Base-by-base conservation (phyloP, 2,329 filamentous ascomycete species). In the Plenodomus lindquistii region DNA sequence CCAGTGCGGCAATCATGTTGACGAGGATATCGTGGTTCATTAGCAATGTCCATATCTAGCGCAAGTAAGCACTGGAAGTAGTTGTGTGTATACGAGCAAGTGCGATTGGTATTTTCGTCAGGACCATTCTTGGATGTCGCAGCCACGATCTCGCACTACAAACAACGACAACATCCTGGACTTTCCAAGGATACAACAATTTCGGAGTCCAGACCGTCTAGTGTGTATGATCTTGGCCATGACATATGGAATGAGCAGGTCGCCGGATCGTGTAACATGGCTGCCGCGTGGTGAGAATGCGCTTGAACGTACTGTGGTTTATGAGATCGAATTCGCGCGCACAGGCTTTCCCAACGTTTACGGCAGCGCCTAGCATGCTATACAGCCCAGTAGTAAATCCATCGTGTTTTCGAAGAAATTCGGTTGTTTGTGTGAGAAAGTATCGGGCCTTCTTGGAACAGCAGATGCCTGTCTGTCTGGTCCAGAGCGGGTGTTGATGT, bases 341-440 rank as follows among this genome's bases (percentile, higher is more conserved):
- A n/a, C 52, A 37, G 44, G 46, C 47, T 48, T 44, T 54, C 37
- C 39, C 44, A 40, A 31, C 50, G 49, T 37, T 42, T 31, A 29
- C 37, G 49, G 54, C 39, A 55, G 44, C 52, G 58, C 56, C 46
- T 55, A 54, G 40, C 50, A 55, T 40, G 39, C 42, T 34, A 37
- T 43, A 35, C 43, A 40, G 40, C 49, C 48, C 34, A 52, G 44
- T 46, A 56, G 54, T 47, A 52, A 56, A 52, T 61, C 60, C 58
- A 63, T 63, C 36, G 43, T 54, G 40, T 37, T 24, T 37, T 11
- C 27, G 27, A 7, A 31, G 27, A 13, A 31, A 31, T 31, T 35
- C 19, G 7, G 40, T 11, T 20, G 35, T 39, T 34, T 31, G 21
- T 42, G 22, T n/a, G 27, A 19, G 37, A 17, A 21, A 29, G 31